Evolutionary conservation across 805 yeast genomes (phyloP).

Genomic region (Dipodascopsis uninucleata): DNA sequence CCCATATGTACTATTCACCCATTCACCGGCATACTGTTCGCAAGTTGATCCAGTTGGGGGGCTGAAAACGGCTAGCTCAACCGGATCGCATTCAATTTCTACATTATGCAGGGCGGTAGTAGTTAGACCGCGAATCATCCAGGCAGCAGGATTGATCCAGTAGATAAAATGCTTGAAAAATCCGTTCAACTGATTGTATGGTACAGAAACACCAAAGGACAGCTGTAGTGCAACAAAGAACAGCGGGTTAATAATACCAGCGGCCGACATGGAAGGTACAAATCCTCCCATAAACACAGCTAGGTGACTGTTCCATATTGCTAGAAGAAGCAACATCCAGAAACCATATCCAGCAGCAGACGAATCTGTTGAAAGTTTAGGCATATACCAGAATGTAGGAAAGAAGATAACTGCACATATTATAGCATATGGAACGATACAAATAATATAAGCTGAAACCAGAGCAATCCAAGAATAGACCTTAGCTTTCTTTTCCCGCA

Average conservation of each 20-base stretch:
- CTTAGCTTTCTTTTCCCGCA: conserved; percentile 68
- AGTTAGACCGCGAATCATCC: conserved; percentile 54
- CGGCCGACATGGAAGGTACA: conserved; percentile 40
- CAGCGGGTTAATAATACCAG: conserved; percentile 54
- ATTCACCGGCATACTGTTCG: conserved; percentile 50
- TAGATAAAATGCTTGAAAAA: conserved; percentile 74
- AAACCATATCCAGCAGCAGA: conserved; percentile 45
- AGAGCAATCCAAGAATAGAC: conserved; percentile 60
- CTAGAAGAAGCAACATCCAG: conserved; percentile 36
- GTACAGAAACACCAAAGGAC: conserved; percentile 75
- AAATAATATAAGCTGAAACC: conserved; percentile 41
- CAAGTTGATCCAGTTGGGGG: conserved; percentile 53
- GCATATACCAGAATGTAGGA: conserved; percentile 65
- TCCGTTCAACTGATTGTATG: conserved; percentile 54
- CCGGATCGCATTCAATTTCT: conserved; percentile 45
- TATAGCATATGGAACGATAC: conserved; percentile 29
- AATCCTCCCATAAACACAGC: conserved; percentile 45
- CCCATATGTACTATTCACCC: conserved; percentile 47
- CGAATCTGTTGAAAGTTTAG: conserved; percentile 57
- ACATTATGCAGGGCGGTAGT: conserved; percentile 54
- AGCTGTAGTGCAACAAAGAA: conserved; percentile 59
- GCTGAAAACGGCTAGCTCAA: conserved; percentile 47
- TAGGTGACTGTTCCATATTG: conserved; percentile 31
- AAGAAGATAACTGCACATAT: conserved; percentile 59
- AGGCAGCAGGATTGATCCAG: conserved; percentile 67